phyloP scores from a whole-genome alignment of 345 rosid genomes.

The Ceriops zippeliana region DNA sequence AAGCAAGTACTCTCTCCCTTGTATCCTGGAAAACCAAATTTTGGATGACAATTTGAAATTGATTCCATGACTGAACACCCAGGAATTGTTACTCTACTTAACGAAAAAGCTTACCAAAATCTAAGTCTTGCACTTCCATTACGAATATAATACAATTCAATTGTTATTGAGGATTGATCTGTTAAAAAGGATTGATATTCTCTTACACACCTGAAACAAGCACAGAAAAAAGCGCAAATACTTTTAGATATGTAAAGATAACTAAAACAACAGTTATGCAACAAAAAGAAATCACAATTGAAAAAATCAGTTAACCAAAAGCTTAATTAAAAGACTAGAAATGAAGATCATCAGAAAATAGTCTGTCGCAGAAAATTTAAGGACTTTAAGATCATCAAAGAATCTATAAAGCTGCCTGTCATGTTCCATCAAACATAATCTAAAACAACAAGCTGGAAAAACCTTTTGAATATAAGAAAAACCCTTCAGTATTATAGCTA shows the following conservation, averaged over 20 bases:
- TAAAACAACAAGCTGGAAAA: not conserved
- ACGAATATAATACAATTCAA: constrained; percentile 76
- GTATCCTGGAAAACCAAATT: constrained; percentile 54
- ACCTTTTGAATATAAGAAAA: too few species aligned
- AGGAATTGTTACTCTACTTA: constrained; percentile 5
- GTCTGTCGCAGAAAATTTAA: too few species aligned
- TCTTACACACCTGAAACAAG: constrained; percentile 71
- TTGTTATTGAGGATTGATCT: constrained; percentile 51
- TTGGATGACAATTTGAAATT: not conserved
- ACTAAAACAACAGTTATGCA: too few species aligned
- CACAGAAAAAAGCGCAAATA: constrained; percentile 5
- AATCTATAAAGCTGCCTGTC: not conserved
- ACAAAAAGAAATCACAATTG: not conserved
- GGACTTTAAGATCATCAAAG: too few species aligned
- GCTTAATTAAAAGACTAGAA: too few species aligned
- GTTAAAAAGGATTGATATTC: constrained; percentile 56
- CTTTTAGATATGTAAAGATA: not conserved
- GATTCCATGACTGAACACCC: not conserved
- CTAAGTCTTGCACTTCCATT: constrained; percentile 96
- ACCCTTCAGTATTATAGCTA: too few species aligned
- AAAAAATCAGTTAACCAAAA: not conserved
- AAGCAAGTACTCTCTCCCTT: constrained; percentile 80
- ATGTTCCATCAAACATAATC: not conserved
- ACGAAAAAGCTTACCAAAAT: constrained; percentile 66
- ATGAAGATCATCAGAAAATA: too few species aligned